Evolutionary conservation across 108 stramenopile species (phyloP), one percentile per base, ranked within the genome.

Genomic region (Craspedostauros australis): DNA sequence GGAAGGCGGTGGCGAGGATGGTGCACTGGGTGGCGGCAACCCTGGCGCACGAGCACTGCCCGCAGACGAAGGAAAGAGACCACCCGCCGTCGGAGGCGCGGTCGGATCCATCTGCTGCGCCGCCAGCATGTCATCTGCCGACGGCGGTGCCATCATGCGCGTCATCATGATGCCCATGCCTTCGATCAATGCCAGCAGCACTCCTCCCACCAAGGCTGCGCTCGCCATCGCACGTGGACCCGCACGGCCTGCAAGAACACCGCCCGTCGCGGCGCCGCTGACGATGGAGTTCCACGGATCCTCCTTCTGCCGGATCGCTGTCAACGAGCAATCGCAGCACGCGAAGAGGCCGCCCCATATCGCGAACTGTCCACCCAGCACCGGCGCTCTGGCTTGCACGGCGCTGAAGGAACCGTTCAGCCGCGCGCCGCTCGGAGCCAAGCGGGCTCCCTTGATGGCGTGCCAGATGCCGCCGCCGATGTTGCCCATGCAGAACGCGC

Each of bases 251-350:
- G 96, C 96, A 45, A 98, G 70, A 29, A 95, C 64, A 18, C 96
- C 96, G 37, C 96, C 96, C 2, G 96, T 98, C 50, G 89, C 93
- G 4, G 93, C 95, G 11, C 92, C 89, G 27, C 76, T 77, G 16
- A 96, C 63, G 47, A 99, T 99, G 37, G 94, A 80, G 50, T 99
- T 99, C 96, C 96, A 99, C 5, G 98, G 94, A 79, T 99, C 98
- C 79, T 99, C 98, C 73, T 91, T 96, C 66, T 93, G 91, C 40
- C 97, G 82, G 20, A 97, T 58, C 7, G 88, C 82, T 11, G 90
- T 91, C 22, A 98, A 64, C 15, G 84, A 72, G 68, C 98, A 99
- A 68, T 99, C 98, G 50, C 85, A 97, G 44, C 91, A 80, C 12
- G 96, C 93, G 71, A 97, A 99, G n/a, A 96, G 52, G 16, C 88